phyloP scores from a whole-genome alignment of 1,284 basidiomycete genomes.

The Heterobasidion irregulare region DNA sequence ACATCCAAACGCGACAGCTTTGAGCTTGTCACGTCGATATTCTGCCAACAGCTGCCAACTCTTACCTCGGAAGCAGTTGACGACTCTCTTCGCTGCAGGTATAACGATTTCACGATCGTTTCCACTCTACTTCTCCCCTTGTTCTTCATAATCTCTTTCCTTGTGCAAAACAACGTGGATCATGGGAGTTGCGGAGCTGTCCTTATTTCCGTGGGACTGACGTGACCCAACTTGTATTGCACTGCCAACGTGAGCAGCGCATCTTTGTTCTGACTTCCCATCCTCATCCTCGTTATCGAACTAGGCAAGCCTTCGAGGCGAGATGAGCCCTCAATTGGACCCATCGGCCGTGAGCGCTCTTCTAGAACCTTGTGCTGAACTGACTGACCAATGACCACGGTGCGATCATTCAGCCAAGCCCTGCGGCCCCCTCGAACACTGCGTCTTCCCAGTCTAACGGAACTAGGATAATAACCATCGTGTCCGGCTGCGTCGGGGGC shows the following conservation, averaged over 20 bases:
- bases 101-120: neutral
- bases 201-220: neutral
- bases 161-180: neutral
- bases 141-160: neutral
- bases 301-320: neutral
- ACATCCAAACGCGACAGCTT: too few relatives aligned
- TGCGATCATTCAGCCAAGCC: neutral
- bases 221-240: neutral
- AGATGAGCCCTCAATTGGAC: neutral
- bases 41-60: too few relatives aligned
- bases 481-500: conserved; percentile 8
- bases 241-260: neutral
- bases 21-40: too few relatives aligned
- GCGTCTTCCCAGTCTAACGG: conserved; percentile 1
- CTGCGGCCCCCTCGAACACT: neutral
- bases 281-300: neutral
- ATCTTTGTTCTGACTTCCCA: neutral
- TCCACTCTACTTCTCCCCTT: neutral
- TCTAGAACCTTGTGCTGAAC: neutral
- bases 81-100: neutral
- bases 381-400: neutral
- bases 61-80: too few relatives aligned
- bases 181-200: neutral
- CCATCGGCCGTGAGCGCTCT: neutral
- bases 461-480: conserved; percentile 7